phyloP scores from a whole-genome alignment of 768 basidiomycete species.

The Fomitopsis pulvina region DNA sequence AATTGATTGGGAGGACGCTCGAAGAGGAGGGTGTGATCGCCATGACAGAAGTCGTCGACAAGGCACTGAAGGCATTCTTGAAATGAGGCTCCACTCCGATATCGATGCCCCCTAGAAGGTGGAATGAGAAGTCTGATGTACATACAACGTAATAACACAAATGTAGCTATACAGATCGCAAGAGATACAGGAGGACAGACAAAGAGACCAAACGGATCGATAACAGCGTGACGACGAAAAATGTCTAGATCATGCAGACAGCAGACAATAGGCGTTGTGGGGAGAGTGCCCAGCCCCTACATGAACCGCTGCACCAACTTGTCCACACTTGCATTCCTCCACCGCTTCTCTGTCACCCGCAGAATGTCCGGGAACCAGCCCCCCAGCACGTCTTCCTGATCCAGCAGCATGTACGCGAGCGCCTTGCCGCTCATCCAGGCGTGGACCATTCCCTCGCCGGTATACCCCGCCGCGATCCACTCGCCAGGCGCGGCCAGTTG shows the following conservation, averaged over 20 bases:
- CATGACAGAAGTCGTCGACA: conserved; percentile 40
- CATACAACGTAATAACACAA: neutral
- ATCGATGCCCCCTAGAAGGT: neutral
- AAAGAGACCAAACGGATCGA: neutral
- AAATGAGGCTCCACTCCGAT: neutral
- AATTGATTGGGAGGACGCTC: conserved; percentile 38
- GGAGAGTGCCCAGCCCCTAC: neutral
- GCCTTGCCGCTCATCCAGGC: conserved; percentile 60
- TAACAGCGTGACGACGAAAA: neutral
- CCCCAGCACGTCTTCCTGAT: conserved; percentile 23
- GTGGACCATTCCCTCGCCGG: conserved; percentile 70
- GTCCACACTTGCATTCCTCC: conserved; percentile 38
- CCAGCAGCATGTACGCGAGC: conserved; percentile 53
- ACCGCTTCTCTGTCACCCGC: conserved; percentile 41
- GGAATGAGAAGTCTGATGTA: neutral
- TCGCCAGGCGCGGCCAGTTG: conserved; percentile 41
- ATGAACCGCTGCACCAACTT: conserved; percentile 18
- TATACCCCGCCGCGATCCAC: conserved; percentile 67
- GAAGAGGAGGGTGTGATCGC: conserved; percentile 49
- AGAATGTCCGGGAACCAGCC: conserved; percentile 48
- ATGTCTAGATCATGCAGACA: neutral
- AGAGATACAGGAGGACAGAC: neutral
- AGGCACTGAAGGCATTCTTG: conserved; percentile 24
- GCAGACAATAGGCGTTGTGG: neutral
- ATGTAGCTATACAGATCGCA: neutral